Evolutionary conservation across 345 rosid species (phyloP), one percentile per base, ranked within the genome.

Genomic region (Eucalyptus decipiens): DNA sequence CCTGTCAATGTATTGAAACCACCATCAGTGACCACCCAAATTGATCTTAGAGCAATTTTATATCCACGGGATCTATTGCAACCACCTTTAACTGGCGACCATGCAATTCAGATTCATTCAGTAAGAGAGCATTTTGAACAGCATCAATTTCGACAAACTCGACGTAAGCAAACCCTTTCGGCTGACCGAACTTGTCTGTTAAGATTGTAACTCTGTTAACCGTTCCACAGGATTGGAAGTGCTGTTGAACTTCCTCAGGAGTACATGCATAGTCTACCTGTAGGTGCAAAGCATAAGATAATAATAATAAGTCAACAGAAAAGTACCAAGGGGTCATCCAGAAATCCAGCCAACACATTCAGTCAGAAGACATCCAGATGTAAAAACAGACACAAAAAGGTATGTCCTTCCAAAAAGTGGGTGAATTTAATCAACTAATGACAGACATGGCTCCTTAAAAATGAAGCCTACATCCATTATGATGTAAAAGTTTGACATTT

Each of bases 121-220:
- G 92, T 88, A 96, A 90, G n/a, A 98, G 93, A 87, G 99, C 97
- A 94, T 98, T 97, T 92, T 94, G 99, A 91, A 98, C 96, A 86
- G 99, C 99, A 88, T 98, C 99, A 89, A 91, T 86, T 92, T 98
- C 99, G 87, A 97, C 99, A 91, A 98, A 98, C 89, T 98, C 99
- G 10, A 98, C 99, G 26, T 98, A 98, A 14, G 99, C 99, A 93
- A 98, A 98, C 87, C 99, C 99, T 92, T 98, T 98, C 50, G 99
- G 99, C 87, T 98, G 99, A 89, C 99, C 99, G 87, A 97, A 98
- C 95, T 98, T 98, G 91, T 98, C 99, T 1, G 99, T 97, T 96
- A 98, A 94, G 92, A 98, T 98, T 23, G 99, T 98, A 90, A 97
- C 99, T 86, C 99, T 93, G 90, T 98, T 97, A 72, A 98, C 99